Evolutionary conservation across 306 rosid species (phyloP), one percentile per base, ranked within the genome.

Genomic region (Cicer cuneatum): DNA sequence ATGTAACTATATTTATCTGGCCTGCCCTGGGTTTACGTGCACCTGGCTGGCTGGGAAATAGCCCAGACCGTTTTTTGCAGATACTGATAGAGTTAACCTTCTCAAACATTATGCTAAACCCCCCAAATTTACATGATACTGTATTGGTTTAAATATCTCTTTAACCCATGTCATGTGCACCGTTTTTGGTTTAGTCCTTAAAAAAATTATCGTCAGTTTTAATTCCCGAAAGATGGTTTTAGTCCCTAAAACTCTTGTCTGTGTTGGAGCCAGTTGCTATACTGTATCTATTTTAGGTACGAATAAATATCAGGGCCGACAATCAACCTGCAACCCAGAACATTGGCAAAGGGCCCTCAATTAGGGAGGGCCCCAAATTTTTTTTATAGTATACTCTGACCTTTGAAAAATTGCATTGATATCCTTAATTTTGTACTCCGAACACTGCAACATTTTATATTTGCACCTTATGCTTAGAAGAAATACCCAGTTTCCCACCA

Each of bases 41-140:
- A 69, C 66, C 66, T 70, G 71, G 40, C 37, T 10, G 52, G 33
- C 51, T 8, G 52, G 35, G 69, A 45, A 65, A 42, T 5, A 1
- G 48, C 21, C 64, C n/a, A n/a, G 56, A 7, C 37, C 5, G 11
- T 69, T 78, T 60, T 71, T 7, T 13, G 12, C 38, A 71, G 77
- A 53, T 15, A 5, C 29, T 12, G 61, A 18, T 33, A 5, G 48
- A 79, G 42, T 24, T n/a, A 15, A 53, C 42, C 33, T 13, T 39
- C 60, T 67, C 66, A 41, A 58, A 68, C 56, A 35, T 67, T 67
- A 13, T 60, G 18, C 56, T 60, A 29, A 74, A 60, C 47, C 16
- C 53, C 66, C 13, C 10, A 56, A 66, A 63, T 13, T 53, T 14
- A 49, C 61, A 62, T 53, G 5, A 21, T 40, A 29, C 13, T 10